These are phyloP conservation scores for Stereum hirsutum DNA, from an alignment of 1,284 basidiomycete species.

Conservation along the genomic window DNA sequence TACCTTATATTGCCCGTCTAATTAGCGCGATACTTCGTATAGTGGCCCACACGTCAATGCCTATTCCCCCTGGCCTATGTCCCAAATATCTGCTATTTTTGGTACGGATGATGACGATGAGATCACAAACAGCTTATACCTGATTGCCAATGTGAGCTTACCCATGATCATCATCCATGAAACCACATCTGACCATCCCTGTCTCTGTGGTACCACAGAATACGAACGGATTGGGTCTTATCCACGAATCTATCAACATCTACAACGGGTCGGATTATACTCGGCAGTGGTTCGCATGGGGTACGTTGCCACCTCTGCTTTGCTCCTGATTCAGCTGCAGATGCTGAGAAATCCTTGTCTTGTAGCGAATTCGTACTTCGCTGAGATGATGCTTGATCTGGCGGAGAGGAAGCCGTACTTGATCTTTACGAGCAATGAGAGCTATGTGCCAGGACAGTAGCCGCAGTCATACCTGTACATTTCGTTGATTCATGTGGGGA, in stretches of 20 bases:
- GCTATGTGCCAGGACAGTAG: slow-evolving; percentile 18
- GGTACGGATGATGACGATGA: slow-evolving; percentile 64
- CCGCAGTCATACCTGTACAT: background rate
- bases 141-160: slow-evolving; percentile 45
- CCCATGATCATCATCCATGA: background rate
- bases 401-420: slow-evolving; percentile 64
- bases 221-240: slow-evolving; percentile 64
- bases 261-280: slow-evolving; percentile 52
- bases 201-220: no score
- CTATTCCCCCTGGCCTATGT: slow-evolving; percentile 78
- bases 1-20: background rate
- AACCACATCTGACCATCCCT: background rate
- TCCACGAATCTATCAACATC: slow-evolving; percentile 67
- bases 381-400: slow-evolving; percentile 71
- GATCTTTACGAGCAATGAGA: slow-evolving; percentile 42
- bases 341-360: no score
- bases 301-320: no score
- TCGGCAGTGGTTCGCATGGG: slow-evolving; percentile 79
- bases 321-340: no score
- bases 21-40: background rate
- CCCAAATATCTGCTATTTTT: slow-evolving; percentile 63
- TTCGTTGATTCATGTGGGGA: background rate
- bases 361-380: slow-evolving; percentile 72
- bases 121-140: slow-evolving; percentile 48
- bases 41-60: slow-evolving; percentile 69